Percentiles rank a stretch among this genome's conserved stretches.
These are phyloP conservation scores for Metschnikowia kofuensis DNA, from an alignment of 805 yeast genomes.

Conservation along the genomic window DNA sequence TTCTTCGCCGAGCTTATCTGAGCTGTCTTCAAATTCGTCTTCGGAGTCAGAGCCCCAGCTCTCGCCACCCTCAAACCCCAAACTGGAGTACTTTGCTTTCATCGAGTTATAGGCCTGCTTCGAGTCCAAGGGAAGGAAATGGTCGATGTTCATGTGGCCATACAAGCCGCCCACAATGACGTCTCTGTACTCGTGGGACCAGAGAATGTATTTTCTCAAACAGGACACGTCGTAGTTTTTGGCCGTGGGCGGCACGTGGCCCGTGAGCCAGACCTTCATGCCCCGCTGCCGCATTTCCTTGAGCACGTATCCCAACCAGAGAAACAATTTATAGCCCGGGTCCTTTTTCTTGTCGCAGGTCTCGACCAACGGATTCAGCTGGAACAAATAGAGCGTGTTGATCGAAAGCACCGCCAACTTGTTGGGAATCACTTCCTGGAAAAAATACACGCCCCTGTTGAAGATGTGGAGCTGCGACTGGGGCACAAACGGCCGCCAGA, in stretches of 20 bases:
- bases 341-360: conserved; percentile 68
- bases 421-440: conserved; percentile 76
- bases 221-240: conserved; percentile 76
- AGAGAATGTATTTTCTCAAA: conserved; percentile 69
- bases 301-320: conserved; percentile 75
- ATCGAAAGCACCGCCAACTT: conserved; percentile 75
- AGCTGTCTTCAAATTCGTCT: background rate
- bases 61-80: conserved; percentile 12
- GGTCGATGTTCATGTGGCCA: conserved; percentile 91
- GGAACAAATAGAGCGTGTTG: conserved; percentile 72
- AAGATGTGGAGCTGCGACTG: conserved; percentile 73
- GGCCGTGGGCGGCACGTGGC: conserved; percentile 85
- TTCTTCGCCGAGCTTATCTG: no score
- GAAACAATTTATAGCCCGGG: conserved; percentile 75
- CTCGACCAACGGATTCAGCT: conserved; percentile 78
- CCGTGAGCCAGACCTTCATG: conserved; percentile 84
- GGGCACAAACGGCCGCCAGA: conserved; percentile 76
- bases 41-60: conserved; percentile 18
- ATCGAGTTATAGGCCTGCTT: conserved; percentile 61
- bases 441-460: conserved; percentile 70
- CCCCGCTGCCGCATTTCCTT: conserved; percentile 68
- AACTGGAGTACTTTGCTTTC: conserved; percentile 13
- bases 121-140: conserved; percentile 74
- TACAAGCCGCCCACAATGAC: conserved; percentile 77
- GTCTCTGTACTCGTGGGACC: conserved; percentile 83